Evolutionary conservation across 805 yeast genomes (phyloP), one percentile per base, ranked within the genome.

Genomic region (Komagataella pseudopastoris): DNA sequence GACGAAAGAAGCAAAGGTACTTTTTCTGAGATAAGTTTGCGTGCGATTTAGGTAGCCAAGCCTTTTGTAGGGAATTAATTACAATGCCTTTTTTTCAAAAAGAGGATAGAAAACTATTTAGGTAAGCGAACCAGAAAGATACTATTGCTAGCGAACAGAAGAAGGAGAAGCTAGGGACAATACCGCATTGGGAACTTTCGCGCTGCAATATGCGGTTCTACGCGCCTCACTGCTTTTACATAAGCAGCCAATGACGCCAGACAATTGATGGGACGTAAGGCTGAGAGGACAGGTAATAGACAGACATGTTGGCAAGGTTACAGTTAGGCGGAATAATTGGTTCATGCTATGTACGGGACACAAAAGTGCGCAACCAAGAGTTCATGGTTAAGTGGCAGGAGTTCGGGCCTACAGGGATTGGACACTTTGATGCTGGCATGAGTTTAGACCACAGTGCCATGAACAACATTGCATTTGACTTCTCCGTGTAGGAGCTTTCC

Each of bases 41-140:
- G 39, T 30, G 8, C 39, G 14, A 14, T 10, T 30, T 12, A 8
- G 14, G 39, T 30, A 30, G 39, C 39, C 39, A 30, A 30, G 39
- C 39, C 39, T 30, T 30, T 30, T 30, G 39, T 30, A 10, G 39
- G 39, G 10, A 12, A 30, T 12, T 30, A 30, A 44, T 44, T 36
- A 17, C 16, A 8, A 8, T n/a, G 6, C 14, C 24, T 16, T 45
- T 44, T 44, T 17, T 23, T 39, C 36, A 50, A 8, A 7, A n/a
- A n/a, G 47, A 10, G 14, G 20, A 18, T n/a, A 23, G 47, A n/a
- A 16, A 43, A 20, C 14, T 23, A 20, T 24, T 23, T n/a, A 17
- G 46, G 49, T 30, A 10, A 50, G 53, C 48, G 23, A 47, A 23
- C 43, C 45, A 44, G 56, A 54, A 50, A 58, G 57, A 14, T 48